Conservation (phyloP, 2,329 filamentous ascomycete genomes). For the Paecilomyces variotii region DNA sequence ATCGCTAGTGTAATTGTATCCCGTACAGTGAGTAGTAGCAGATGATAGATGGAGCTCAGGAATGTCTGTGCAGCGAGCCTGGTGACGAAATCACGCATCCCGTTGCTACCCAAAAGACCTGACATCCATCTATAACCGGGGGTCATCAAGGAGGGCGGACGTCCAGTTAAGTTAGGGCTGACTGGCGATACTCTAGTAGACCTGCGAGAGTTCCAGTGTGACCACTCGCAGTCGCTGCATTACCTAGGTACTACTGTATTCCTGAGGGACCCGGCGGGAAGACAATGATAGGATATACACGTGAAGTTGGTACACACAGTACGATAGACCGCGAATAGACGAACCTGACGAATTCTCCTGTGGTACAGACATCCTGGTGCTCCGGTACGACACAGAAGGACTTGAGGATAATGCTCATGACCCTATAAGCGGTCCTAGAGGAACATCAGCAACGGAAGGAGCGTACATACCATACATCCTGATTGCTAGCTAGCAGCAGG, state of each 20-base stretch:
- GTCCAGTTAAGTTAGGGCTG: not conserved
- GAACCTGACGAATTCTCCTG: not conserved
- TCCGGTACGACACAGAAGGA: not conserved
- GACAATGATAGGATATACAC: not conserved
- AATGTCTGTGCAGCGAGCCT: not conserved
- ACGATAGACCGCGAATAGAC: not conserved
- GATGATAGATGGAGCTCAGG: not conserved
- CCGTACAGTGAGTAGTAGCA: not conserved
- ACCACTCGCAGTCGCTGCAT: not conserved
- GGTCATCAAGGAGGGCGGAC: not conserved
- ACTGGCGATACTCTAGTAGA: not conserved
- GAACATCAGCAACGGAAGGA: not conserved
- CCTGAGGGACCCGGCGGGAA: not conserved
- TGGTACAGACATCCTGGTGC: not conserved
- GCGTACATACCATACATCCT: not conserved
- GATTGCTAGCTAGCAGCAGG: not conserved
- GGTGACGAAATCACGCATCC: not conserved
- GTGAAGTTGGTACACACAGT: not conserved
- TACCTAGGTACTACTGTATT: not conserved
- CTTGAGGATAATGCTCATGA: not conserved
- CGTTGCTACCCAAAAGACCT: not conserved
- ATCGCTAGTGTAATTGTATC: not conserved
- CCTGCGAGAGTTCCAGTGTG: not conserved
- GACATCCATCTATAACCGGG: not conserved
- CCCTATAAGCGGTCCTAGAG: not conserved